A percentile compares a stretch with the other conserved stretches of the same genome.
Evolutionary conservation across 208 protist species (phyloP).

Genomic region (Wallacemonas rigidus): DNA sequence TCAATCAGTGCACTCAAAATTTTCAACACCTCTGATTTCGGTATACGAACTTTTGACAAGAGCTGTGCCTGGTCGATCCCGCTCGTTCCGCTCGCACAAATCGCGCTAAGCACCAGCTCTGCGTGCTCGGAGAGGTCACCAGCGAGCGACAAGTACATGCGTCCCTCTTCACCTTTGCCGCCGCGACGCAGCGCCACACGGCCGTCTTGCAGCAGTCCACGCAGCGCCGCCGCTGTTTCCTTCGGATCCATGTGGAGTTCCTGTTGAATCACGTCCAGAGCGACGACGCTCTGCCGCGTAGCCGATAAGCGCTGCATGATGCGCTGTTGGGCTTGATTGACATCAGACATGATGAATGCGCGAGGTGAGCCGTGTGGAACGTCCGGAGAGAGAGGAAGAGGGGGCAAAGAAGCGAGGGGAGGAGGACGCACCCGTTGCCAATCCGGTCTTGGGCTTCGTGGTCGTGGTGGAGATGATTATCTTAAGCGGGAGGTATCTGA

Average conservation of each 20-base stretch:
- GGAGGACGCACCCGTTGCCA: too few relatives aligned
- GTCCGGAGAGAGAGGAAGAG: too few relatives aligned
- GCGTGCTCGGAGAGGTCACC: conserved; percentile 61
- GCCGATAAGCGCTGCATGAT: conserved; percentile 38
- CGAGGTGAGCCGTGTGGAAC: too few relatives aligned
- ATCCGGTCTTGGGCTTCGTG: too few relatives aligned
- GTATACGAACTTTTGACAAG: conserved; percentile 50
- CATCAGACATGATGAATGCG: conserved; percentile 8
- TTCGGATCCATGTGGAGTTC: conserved; percentile 43
- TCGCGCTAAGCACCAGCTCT: conserved; percentile 60
- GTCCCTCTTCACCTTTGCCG: conserved; percentile 25
- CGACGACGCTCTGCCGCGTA: conserved; percentile 44
- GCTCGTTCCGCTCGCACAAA: conserved; percentile 60
- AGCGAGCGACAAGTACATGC: conserved; percentile 60
- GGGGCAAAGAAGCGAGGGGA: too few relatives aligned
- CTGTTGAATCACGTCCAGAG: conserved; percentile 45
- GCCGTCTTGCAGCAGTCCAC: conserved; percentile 55
- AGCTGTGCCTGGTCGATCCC: conserved; percentile 81
- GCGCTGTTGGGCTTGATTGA: conserved; percentile 22
- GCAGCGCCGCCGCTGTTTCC: conserved; percentile 44
- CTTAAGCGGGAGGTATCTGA: too few relatives aligned
- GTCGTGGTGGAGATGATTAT: too few relatives aligned
- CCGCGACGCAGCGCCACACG: conserved; percentile 52
- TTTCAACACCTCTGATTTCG: conserved; percentile 74
- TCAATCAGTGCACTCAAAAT: conserved; percentile 48